These are phyloP conservation scores for Porphyridium purpureum DNA, from an alignment of 23 red algal genomes.

Conservation along the genomic window DNA sequence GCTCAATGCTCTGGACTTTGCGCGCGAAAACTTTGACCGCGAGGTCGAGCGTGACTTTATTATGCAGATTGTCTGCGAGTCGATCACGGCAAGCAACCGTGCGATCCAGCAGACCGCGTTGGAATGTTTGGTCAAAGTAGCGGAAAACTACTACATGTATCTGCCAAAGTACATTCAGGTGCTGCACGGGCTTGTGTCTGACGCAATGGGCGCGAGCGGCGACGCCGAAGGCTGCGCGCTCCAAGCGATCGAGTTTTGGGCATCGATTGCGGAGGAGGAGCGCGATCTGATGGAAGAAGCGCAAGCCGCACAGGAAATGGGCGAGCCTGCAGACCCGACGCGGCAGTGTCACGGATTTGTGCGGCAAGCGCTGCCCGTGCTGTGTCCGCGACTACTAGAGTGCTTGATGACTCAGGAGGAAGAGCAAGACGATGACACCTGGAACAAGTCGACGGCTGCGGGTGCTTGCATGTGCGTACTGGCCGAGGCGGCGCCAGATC, in stretches of 20 bases:
- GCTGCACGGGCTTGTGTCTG: conserved; percentile 54
- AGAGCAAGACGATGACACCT: conserved; percentile 76
- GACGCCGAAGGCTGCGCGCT: conserved; percentile 75
- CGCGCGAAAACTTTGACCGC: conserved; percentile 65
- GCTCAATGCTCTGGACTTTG: conserved; percentile 91
- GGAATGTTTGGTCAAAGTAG: conserved; percentile 82
- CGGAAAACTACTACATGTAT: conserved; percentile 75
- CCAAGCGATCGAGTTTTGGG: conserved; percentile 99
- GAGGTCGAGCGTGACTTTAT: conserved; percentile 54
- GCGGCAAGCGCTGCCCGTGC: conserved; percentile 41
- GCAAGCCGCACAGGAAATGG: conserved; percentile 16
- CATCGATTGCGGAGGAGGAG: conserved; percentile 89
- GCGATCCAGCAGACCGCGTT: conserved; percentile 54
- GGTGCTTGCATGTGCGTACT: conserved; percentile 72
- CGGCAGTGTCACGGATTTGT: conserved; percentile 46
- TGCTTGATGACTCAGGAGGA: conserved; percentile 32
- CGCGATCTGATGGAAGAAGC: conserved; percentile 15
- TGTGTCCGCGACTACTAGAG: conserved; percentile 55
- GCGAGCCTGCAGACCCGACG: conserved; percentile 4
- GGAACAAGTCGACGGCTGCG: conserved; percentile 77
- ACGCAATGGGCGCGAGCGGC: conserved; percentile 72
- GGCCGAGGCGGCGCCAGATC: conserved; percentile 56
- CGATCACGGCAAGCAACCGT: conserved; percentile 28
- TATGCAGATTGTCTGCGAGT: conserved; percentile 59
- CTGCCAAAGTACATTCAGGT: conserved; percentile 62